Base-by-base conservation (phyloP, 1,284 basidiomycete genomes). In the Ustilago tritici region DNA sequence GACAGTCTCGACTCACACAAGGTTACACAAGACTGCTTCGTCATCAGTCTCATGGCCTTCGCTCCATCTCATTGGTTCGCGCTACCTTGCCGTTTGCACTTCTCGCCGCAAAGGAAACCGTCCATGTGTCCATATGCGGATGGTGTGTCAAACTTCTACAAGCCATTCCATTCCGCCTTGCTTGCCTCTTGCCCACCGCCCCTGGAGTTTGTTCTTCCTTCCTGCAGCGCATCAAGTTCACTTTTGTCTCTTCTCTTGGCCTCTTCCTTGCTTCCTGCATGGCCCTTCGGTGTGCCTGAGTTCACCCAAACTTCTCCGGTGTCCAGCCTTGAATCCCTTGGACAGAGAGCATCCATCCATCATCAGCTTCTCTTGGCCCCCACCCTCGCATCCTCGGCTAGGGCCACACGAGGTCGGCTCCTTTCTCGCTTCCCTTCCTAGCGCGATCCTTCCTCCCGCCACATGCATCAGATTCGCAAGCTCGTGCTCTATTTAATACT, bases 211-310 rank as follows among this genome's bases (percentile, higher is more conserved):
- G 43, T 53, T 65, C 47, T 49, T 54, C 17, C 50, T 23, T n/a
- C 4, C 40, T 35, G 62, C 55, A 56, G 56, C 52, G 64, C 64
- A 65, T 65, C 35, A 65, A 65, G 57, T 65, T 65, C 41, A 23
- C 17, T 59, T 56, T 65, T 60, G 64, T 23, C 23, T 50, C 56
- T 59, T 43, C 15, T 47, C 43, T 47, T 56, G 23, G 56, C 32
- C 28, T 55, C 50, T 34, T 50, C 41, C 35, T 46, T 54, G 56
- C 56, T 43, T 47, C 38, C 38, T 56, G 55, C 55, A 56, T 59
- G 2, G 15, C 28, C 10, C 46, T 14, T 19, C 47, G 40, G n/a
- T 50, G 64, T 66, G 43, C 57, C 64, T 66, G 64, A 38, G 28
- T 23, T 41, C 57, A 54, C 56, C 64, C 57, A 58, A 47, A 50